Conservation (phyloP, 768 basidiomycete species). For the Trametes meyenii region DNA sequence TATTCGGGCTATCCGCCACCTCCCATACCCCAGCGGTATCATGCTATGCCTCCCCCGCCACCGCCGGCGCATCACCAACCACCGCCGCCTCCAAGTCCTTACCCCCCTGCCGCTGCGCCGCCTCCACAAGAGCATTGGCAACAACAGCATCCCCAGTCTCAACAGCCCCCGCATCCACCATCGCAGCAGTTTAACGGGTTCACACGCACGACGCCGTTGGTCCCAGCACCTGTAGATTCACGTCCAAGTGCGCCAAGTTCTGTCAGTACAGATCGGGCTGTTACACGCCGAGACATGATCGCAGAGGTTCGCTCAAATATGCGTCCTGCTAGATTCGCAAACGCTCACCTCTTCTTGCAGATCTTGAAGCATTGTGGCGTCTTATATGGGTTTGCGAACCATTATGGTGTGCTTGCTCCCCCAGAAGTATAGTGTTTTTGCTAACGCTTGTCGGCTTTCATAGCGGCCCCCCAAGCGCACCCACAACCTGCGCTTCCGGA, state of each 20-base stretch:
- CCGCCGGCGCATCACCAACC: slow-evolving; percentile 29
- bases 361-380: slow-evolving; percentile 63
- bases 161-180: slow-evolving; percentile 19
- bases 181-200: slow-evolving; percentile 32
- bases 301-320: slow-evolving; percentile 42
- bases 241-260: slow-evolving; percentile 38
- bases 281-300: slow-evolving; percentile 35
- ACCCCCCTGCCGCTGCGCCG: slow-evolving; percentile 21
- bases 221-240: slow-evolving; percentile 46
- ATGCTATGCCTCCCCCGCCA: slow-evolving; percentile 24
- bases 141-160: slow-evolving; percentile 23
- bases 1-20: slow-evolving; percentile 34
- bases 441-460: slow-evolving; percentile 30
- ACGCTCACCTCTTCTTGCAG: slow-evolving; percentile 35
- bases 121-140: slow-evolving; percentile 30
- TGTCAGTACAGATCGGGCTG: slow-evolving; percentile 41
- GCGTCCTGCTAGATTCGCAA: not conserved
- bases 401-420: slow-evolving; percentile 54
- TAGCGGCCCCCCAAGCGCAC: slow-evolving; percentile 49
- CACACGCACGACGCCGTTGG: slow-evolving; percentile 42
- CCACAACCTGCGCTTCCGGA: slow-evolving; percentile 58
- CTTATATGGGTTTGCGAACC: slow-evolving; percentile 65
- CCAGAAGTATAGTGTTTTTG: not conserved
- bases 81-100: slow-evolving; percentile 19
- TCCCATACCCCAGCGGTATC: slow-evolving; percentile 24